Evolutionary conservation across 2,329 filamentous ascomycete species (phyloP).

Genomic region (Diaporthe aspalathi): DNA sequence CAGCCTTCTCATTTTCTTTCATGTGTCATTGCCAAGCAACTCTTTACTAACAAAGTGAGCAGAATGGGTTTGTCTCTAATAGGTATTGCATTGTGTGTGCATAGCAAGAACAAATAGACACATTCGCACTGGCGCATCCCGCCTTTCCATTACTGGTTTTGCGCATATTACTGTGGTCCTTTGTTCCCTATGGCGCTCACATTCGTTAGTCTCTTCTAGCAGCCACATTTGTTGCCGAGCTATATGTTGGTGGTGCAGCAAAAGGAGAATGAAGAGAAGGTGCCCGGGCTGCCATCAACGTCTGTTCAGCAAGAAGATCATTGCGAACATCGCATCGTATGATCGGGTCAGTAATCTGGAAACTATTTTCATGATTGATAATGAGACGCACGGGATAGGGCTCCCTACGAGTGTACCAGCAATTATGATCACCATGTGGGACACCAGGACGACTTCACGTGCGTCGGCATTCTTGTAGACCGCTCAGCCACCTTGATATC

Average conservation of each 20-base stretch:
- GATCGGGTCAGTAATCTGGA: background rate
- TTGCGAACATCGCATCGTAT: background rate
- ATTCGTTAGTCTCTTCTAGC: background rate
- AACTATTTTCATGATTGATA: background rate
- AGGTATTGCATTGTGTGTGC: conserved; percentile 87
- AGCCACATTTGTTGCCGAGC: background rate
- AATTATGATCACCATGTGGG: background rate
- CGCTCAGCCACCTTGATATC: background rate
- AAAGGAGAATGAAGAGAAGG: background rate
- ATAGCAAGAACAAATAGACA: conserved; percentile 62
- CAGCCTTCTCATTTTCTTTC: background rate
- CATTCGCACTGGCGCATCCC: conserved; percentile 8
- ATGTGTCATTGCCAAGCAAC: background rate
- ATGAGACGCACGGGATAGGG: background rate
- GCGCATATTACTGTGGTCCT: background rate
- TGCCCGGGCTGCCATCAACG: background rate
- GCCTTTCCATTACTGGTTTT: background rate
- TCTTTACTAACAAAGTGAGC: background rate
- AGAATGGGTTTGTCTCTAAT: conserved; percentile 81
- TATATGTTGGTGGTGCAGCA: background rate
- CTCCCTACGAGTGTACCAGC: background rate
- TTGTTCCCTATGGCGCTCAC: background rate
- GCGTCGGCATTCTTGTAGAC: background rate
- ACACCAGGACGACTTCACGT: background rate
- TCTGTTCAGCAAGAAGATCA: background rate